Percentiles rank a stretch among this genome's conserved stretches.
These are phyloP conservation scores for Rhodotorula sp. DNA, from an alignment of 1,284 basidiomycete genomes.

Conservation along the genomic window DNA sequence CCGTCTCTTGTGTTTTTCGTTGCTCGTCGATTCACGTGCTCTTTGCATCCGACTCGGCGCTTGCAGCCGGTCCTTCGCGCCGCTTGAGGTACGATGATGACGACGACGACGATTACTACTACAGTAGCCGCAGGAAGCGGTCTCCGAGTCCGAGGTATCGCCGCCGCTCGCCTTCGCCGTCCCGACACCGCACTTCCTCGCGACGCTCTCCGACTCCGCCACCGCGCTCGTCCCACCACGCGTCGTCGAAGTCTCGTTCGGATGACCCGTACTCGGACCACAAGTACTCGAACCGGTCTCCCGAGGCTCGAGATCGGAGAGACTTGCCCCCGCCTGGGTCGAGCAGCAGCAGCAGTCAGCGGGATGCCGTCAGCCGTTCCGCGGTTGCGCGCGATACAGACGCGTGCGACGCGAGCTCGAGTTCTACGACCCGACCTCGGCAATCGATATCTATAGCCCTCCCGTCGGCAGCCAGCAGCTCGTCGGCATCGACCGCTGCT, in stretches of 20 bases:
- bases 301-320: not conserved
- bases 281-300: too few species aligned
- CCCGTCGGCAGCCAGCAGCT: not conserved
- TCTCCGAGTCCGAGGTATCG: constrained; percentile 4
- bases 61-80: not conserved
- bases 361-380: too few species aligned
- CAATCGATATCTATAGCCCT: not conserved
- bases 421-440: not conserved
- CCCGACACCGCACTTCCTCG: not conserved
- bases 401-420: not conserved
- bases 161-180: constrained; percentile 13
- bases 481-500: not conserved
- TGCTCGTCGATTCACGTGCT: not conserved
- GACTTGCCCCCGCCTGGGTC: not conserved
- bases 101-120: constrained; percentile 7
- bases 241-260: not conserved
- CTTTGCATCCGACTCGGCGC: not conserved
- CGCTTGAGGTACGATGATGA: not conserved
- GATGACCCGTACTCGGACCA: not conserved
- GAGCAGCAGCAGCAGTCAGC: not conserved
- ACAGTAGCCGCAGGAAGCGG: not conserved
- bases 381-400: not conserved
- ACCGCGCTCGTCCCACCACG: not conserved
- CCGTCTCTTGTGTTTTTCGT: not conserved
- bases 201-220: not conserved